Evolutionary conservation across 176 grass and related monocot genomes (phyloP).

Genomic region (Bromus sterilis): DNA sequence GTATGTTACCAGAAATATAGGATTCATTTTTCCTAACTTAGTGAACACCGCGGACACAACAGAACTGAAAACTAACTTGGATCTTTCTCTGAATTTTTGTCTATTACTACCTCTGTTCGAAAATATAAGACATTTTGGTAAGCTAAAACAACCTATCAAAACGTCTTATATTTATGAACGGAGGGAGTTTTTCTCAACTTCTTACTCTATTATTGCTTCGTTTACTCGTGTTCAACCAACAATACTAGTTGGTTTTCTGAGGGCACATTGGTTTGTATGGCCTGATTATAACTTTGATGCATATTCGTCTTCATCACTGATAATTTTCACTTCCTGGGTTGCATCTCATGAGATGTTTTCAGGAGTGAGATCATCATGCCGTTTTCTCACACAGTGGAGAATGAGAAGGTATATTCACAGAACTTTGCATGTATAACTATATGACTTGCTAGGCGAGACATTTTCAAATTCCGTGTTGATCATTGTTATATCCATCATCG

Average conservation of each 20-base stretch:
- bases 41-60: background rate
- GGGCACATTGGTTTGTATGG: constrained; percentile 94
- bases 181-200: background rate
- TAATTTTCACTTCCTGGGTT: constrained; percentile 66
- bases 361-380: constrained; percentile 81
- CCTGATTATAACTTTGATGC: constrained; percentile 91
- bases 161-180: no score
- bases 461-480: background rate
- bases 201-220: constrained; percentile 10
- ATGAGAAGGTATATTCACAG: constrained; percentile 66
- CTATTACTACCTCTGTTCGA: no score
- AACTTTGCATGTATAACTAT: background rate
- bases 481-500: background rate
- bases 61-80: background rate
- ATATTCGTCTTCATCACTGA: constrained; percentile 73
- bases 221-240: constrained; percentile 74
- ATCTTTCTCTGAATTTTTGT: background rate
- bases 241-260: constrained; percentile 69
- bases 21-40: background rate
- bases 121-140: no score
- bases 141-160: no score
- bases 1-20: background rate
- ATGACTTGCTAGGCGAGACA: background rate
- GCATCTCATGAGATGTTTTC: constrained; percentile 62
- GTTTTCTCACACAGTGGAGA: constrained; percentile 85